Percentiles rank a stretch among this genome's conserved stretches.
Evolutionary conservation across 306 rosid genomes (phyloP).

Genomic region (Cercis canadensis): DNA sequence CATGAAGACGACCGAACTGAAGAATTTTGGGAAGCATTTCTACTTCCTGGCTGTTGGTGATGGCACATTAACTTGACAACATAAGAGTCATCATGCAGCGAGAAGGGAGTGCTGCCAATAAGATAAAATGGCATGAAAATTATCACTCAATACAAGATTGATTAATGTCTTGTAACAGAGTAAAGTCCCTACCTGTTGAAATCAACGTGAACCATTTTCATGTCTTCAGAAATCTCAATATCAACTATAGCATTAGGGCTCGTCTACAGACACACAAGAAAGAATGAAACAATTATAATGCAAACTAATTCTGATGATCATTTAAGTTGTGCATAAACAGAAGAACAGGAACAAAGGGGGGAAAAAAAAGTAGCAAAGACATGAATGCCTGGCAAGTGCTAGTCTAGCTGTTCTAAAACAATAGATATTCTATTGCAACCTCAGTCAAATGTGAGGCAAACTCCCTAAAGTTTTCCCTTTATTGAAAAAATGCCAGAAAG

Average conservation of each 20-base stretch:
- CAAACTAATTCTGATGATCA: too few relatives aligned
- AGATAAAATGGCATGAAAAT: neutral
- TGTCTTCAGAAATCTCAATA: conserved; percentile 52
- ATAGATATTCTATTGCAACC: too few relatives aligned
- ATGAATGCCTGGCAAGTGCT: too few relatives aligned
- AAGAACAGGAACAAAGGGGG: too few relatives aligned
- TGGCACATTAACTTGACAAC: conserved; percentile 34
- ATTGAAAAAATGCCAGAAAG: too few relatives aligned
- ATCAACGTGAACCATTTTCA: conserved; percentile 45
- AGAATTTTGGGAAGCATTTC: conserved; percentile 21
- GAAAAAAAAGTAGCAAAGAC: too few relatives aligned
- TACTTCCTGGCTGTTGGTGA: conserved; percentile 29
- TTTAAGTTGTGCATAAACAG: too few relatives aligned
- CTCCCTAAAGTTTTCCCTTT: too few relatives aligned
- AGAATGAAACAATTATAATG: too few relatives aligned
- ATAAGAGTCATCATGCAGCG: conserved; percentile 45
- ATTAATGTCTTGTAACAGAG: neutral
- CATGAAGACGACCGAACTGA: conserved; percentile 38
- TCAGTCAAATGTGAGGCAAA: too few relatives aligned
- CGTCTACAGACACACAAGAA: conserved; percentile 33
- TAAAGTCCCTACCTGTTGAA: conserved; percentile 39
- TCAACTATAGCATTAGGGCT: conserved; percentile 47
- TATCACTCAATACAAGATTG: neutral
- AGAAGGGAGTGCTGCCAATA: conserved; percentile 43
- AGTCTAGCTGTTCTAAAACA: too few relatives aligned